These are phyloP conservation scores for Pestalotiopsis sp. DNA, from an alignment of 2,329 filamentous ascomycete species.

Conservation along the genomic window DNA sequence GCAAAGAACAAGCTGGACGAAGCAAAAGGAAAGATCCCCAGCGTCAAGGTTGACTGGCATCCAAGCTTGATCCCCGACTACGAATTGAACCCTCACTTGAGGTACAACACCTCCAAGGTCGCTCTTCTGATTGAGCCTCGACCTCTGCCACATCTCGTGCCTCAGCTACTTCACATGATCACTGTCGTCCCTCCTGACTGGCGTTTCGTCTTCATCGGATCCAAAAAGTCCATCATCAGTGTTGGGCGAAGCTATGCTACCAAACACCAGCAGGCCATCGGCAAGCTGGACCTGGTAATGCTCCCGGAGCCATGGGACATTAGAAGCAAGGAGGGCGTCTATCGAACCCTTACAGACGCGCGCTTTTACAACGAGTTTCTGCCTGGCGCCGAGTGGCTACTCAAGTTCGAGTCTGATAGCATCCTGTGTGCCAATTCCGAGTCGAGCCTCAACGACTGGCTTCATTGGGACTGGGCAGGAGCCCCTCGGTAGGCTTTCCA, in stretches of 20 bases:
- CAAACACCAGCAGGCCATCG: conserved; percentile 47
- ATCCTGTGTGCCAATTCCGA: conserved; percentile 56
- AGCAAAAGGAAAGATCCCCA: conserved; percentile 36
- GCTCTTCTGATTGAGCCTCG: conserved; percentile 53
- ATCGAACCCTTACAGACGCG: conserved; percentile 47
- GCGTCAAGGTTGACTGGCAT: conserved; percentile 41
- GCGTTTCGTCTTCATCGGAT: conserved; percentile 54
- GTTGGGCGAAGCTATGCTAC: conserved; percentile 46
- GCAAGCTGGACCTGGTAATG: conserved; percentile 52
- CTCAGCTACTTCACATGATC: conserved; percentile 52
- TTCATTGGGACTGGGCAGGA: conserved; percentile 55
- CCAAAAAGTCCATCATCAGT: conserved; percentile 45
- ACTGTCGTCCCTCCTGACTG: conserved; percentile 54
- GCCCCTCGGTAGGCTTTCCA: conserved; percentile 41
- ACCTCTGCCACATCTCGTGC: conserved; percentile 46
- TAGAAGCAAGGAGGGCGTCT: conserved; percentile 46
- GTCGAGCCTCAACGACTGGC: conserved; percentile 52
- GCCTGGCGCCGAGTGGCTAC: conserved; percentile 51
- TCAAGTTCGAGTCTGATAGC: conserved; percentile 56
- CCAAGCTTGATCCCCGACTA: conserved; percentile 14
- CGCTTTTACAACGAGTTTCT: conserved; percentile 54
- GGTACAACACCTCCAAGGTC: conserved; percentile 49
- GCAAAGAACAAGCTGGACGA: conserved; percentile 40
- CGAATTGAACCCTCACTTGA: conserved; percentile 29
- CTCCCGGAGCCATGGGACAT: conserved; percentile 49